Base-by-base conservation (phyloP, 2,329 filamentous ascomycete genomes). In the Cercospora berteroae region DNA sequence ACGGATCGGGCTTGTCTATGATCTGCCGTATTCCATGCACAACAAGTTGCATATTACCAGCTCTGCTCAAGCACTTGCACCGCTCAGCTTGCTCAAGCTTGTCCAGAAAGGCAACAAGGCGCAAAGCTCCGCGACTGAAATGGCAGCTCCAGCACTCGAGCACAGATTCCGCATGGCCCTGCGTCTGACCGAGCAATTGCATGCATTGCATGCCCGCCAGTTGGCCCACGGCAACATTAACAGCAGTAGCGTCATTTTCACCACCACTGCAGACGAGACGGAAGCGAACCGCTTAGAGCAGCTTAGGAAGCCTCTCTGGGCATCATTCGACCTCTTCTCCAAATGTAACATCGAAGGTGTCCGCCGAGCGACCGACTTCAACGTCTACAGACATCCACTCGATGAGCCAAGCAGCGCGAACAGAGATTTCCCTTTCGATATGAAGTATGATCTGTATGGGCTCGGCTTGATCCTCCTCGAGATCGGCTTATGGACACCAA, bases 161-260 rank as follows among this genome's bases (percentile, higher is more conserved):
- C 88, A 89, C 66, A 91, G 92, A 73, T 94, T 93, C 74, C 86
- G 89, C 13, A 82, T 94, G 60, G 91, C 91, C 3, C 85, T 90
- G 63, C 91, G 92, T 70, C 82, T 94, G 3, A 87, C 87, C 33
- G 89, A 89, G 70, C 90, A 90, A 3, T 84, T 94, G 36, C 91
- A 91, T 74, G 89, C 90, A 70, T 82, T 94, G 77, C 91, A 94
- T 75, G 84, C 86, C 2, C 84, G 89, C 48, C 87, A 88, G 13
- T 86, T 93, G 62, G 86, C 85, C 6, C 91, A 94, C 77, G 89
- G 90, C 4, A 89, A 90, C 72, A 84, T 94, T 31, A 82, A 86
- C 58, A 88, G 88, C 71, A 85, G 83, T 48, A 91, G 89, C 67
- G 84, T 94, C 16, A 85, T 90, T 0, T 92, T 94, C 62, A 88